A percentile compares a stretch with the other conserved stretches of the same genome.
phyloP scores from a whole-genome alignment of 768 basidiomycete genomes.

The Termitomyces sp. region DNA sequence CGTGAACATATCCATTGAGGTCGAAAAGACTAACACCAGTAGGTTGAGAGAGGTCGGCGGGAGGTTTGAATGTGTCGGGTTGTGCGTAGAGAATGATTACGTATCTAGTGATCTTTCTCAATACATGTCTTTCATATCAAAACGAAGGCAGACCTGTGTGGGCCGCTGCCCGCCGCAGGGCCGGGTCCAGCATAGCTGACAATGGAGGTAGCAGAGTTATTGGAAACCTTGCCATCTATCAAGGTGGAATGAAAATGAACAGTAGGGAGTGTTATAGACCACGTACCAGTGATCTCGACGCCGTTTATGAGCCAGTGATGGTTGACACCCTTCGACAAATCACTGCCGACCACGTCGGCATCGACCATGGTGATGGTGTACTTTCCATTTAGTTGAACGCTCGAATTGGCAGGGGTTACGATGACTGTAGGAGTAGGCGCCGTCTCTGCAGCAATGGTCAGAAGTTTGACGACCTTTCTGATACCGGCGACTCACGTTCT shows the following conservation, averaged over 20 bases:
- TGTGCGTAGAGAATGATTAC: slow-evolving; percentile 62
- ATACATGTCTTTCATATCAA: background rate
- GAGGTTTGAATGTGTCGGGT: slow-evolving; percentile 55
- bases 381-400: slow-evolving; percentile 36
- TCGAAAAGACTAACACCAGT: slow-evolving; percentile 50
- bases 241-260: background rate
- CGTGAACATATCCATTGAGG: slow-evolving; percentile 52
- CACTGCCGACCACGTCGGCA: slow-evolving; percentile 59
- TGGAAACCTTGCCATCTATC: slow-evolving; percentile 33
- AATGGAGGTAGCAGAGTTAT: slow-evolving; percentile 39
- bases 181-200: slow-evolving; percentile 69
- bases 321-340: slow-evolving; percentile 52
- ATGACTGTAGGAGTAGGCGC: slow-evolving; percentile 46
- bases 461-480: background rate
- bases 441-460: slow-evolving; percentile 41
- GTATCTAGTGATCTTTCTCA: slow-evolving; percentile 41
- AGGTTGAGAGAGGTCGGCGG: slow-evolving; percentile 45
- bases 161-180: slow-evolving; percentile 62
- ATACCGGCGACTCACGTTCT: slow-evolving; percentile 39
- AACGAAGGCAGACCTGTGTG: slow-evolving; percentile 54
- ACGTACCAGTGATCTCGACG: slow-evolving; percentile 41
- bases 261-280: background rate
- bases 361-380: slow-evolving; percentile 77
- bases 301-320: slow-evolving; percentile 80
- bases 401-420: slow-evolving; percentile 43